Conservation (phyloP, 306 rosid genomes). For the Glycine latifolia region DNA sequence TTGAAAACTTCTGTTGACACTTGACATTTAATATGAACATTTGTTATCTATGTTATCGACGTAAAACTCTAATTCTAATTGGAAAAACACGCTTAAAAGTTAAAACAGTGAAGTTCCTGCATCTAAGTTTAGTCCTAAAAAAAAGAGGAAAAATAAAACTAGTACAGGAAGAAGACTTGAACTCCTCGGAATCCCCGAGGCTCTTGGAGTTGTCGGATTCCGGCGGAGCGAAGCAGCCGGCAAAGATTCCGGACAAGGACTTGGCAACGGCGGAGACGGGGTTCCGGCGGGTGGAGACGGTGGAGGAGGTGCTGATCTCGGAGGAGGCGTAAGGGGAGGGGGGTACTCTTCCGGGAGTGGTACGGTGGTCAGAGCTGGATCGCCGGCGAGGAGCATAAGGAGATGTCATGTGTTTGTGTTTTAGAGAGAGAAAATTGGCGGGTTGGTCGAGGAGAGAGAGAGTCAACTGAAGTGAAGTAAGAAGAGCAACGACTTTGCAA, state of each 20-base stretch:
- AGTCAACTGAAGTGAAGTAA: slow-evolving; percentile 28
- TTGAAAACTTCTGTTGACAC: no score
- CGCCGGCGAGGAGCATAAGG: slow-evolving; percentile 38
- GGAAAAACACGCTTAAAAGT: no score
- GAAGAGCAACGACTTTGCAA: slow-evolving; percentile 30
- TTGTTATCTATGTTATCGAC: no score
- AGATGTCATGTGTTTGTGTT: not conserved
- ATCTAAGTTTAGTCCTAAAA: no score
- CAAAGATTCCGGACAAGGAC: slow-evolving; percentile 65
- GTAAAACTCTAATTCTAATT: no score
- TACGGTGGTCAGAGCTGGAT: slow-evolving; percentile 51
- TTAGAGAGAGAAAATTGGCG: slow-evolving; percentile 48
- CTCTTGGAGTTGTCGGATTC: slow-evolving; percentile 55
- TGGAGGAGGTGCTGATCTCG: slow-evolving; percentile 40
- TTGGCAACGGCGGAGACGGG: slow-evolving; percentile 62
- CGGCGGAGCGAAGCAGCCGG: slow-evolving; percentile 81
- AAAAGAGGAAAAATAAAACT: not conserved
- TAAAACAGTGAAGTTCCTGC: no score
- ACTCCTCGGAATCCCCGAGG: slow-evolving; percentile 58
- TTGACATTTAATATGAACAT: no score
- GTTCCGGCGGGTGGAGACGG: slow-evolving; percentile 39
- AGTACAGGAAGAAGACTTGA: slow-evolving; percentile 62
- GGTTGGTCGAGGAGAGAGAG: slow-evolving; percentile 24
- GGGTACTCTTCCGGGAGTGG: slow-evolving; percentile 29
- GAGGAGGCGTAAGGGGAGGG: slow-evolving; percentile 59